Evolutionary conservation across 129 eudicot genomes (phyloP).

Genomic region (Smallanthus sonchifolius): DNA sequence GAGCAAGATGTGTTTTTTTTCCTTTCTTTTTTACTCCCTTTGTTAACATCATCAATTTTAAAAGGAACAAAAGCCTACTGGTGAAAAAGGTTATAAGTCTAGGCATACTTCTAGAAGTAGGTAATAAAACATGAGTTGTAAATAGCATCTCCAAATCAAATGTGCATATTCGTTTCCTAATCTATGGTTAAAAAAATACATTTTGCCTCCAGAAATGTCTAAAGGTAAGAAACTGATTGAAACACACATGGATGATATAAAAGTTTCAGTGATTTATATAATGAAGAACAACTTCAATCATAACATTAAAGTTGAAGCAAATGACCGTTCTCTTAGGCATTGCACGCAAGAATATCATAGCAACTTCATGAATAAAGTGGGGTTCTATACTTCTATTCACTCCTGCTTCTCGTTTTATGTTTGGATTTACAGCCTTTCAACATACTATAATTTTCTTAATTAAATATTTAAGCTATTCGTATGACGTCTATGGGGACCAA

Average conservation of each 20-base stretch:
- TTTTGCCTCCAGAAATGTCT: neutral
- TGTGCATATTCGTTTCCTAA: neutral
- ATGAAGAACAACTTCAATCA: neutral
- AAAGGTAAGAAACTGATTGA: neutral
- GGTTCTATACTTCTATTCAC: neutral
- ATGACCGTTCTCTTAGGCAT: neutral
- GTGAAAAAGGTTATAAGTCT: neutral
- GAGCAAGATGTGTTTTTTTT: constrained; percentile 1
- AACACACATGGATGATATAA: neutral
- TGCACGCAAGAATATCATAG: neutral
- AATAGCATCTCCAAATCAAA: neutral
- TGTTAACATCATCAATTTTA: neutral
- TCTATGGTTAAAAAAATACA: neutral
- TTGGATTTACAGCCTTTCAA: neutral
- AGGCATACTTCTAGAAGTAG: neutral
- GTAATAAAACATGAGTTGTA: neutral
- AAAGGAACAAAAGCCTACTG: neutral
- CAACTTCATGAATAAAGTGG: neutral
- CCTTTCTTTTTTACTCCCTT: neutral
- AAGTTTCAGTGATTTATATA: neutral
- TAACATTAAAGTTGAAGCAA: neutral
- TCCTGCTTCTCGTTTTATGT: neutral
- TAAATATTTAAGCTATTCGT: neutral
- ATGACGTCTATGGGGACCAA: neutral
- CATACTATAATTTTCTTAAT: neutral